Percentiles rank a stretch among this genome's conserved stretches.
These are phyloP conservation scores for Scytalidium sp. DNA, from an alignment of 2,329 filamentous ascomycete genomes.

Conservation along the genomic window DNA sequence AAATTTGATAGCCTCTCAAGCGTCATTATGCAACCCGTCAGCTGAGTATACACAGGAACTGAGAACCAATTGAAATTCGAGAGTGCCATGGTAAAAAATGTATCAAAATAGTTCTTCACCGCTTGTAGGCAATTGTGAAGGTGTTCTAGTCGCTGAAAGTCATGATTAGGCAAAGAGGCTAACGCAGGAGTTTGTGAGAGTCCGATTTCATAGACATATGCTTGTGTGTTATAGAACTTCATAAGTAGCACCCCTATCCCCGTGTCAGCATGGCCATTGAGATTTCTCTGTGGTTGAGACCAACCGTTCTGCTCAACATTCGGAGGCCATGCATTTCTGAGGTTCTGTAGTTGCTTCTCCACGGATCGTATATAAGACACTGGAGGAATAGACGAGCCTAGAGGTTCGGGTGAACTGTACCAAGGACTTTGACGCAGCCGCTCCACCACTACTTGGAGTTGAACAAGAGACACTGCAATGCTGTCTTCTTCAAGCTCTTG, in stretches of 20 bases:
- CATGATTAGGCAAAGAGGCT: not conserved
- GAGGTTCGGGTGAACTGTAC: slow-evolving; percentile 1
- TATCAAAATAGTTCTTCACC: slow-evolving; percentile 11
- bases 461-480: slow-evolving; percentile 6
- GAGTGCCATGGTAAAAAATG: slow-evolving; percentile 7
- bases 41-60: slow-evolving; percentile 20
- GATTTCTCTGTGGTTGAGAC: not conserved
- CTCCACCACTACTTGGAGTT: slow-evolving; percentile 10
- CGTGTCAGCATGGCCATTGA: not conserved
- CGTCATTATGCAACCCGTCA: slow-evolving; percentile 30
- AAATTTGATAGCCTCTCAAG: slow-evolving; percentile 35
- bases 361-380: slow-evolving; percentile 12
- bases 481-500: slow-evolving; percentile 8
- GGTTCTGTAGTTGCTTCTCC: slow-evolving; percentile 5
- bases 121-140: slow-evolving; percentile 14
- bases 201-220: slow-evolving; percentile 12
- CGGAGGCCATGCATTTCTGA: slow-evolving; percentile 1
- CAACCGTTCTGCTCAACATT: slow-evolving; percentile 10
- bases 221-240: slow-evolving; percentile 5
- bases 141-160: slow-evolving; percentile 14
- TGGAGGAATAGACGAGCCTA: slow-evolving; percentile 1
- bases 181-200: slow-evolving; percentile 9
- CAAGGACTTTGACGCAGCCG: slow-evolving; percentile 12
- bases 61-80: slow-evolving; percentile 9
- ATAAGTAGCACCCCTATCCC: slow-evolving; percentile 6